Evolutionary conservation across 78 protist genomes (phyloP).

Genomic region (Dictyostelium capitatum): DNA sequence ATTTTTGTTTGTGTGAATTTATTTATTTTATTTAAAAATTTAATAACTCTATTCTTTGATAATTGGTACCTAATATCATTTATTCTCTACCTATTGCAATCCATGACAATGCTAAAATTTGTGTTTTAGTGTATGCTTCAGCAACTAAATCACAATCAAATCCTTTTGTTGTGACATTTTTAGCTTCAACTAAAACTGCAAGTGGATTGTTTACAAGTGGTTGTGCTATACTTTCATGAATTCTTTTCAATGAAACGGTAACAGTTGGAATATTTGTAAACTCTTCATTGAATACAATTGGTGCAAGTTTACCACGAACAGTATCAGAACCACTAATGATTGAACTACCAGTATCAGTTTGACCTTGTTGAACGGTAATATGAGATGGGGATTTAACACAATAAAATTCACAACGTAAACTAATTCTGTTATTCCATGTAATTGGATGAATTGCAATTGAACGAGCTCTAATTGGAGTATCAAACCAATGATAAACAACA

Average conservation of each 20-base stretch:
- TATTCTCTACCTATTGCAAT: too few species aligned
- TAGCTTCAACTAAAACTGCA: neutral
- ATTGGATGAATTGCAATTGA: slow-evolving; percentile 45
- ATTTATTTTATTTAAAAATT: too few species aligned
- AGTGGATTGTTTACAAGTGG: neutral
- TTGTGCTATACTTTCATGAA: neutral
- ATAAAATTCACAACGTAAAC: slow-evolving; percentile 27
- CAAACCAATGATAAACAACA: neutral
- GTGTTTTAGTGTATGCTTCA: too few species aligned
- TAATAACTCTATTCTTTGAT: too few species aligned
- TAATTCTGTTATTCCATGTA: slow-evolving; percentile 21
- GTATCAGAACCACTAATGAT: slow-evolving; percentile 2
- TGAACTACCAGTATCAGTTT: neutral
- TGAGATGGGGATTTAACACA: neutral
- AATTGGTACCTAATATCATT: too few species aligned
- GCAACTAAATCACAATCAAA: slow-evolving; percentile 12
- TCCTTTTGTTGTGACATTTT: slow-evolving; percentile 23
- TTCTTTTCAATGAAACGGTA: neutral
- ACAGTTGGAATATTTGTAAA: neutral
- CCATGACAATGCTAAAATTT: too few species aligned
- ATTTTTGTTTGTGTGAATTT: too few species aligned
- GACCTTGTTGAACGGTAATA: neutral
- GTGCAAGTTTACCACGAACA: neutral
- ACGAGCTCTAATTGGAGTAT: slow-evolving; percentile 37
- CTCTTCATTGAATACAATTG: neutral